phyloP scores from a whole-genome alignment of 805 yeast species.

The Ogataea siamensis region DNA sequence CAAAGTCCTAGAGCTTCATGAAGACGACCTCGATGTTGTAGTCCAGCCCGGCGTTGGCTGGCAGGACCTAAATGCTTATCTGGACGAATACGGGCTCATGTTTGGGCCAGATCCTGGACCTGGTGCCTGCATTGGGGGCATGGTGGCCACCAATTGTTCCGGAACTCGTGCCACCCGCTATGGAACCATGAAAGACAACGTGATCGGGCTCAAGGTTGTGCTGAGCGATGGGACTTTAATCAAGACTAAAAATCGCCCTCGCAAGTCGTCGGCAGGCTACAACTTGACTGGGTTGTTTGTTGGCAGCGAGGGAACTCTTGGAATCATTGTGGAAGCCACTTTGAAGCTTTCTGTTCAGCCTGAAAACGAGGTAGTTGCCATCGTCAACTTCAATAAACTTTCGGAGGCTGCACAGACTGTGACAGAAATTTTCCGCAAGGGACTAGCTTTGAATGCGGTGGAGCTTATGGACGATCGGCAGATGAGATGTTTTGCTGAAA shows the following conservation, averaged over 20 bases:
- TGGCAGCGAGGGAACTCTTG: slow-evolving; percentile 77
- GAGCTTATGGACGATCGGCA: slow-evolving; percentile 69
- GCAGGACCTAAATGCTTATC: slow-evolving; percentile 61
- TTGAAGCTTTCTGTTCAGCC: slow-evolving; percentile 67
- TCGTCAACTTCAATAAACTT: slow-evolving; percentile 63
- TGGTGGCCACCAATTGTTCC: slow-evolving; percentile 74
- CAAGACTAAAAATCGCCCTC: slow-evolving; percentile 71
- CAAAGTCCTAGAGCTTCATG: slow-evolving; percentile 52
- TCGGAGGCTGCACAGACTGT: slow-evolving; percentile 70
- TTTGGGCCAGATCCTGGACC: slow-evolving; percentile 83
- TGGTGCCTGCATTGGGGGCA: slow-evolving; percentile 78
- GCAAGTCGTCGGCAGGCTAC: slow-evolving; percentile 79
- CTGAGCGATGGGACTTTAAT: slow-evolving; percentile 77
- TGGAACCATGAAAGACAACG: slow-evolving; percentile 79
- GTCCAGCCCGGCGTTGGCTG: slow-evolving; percentile 82
- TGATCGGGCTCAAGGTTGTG: slow-evolving; percentile 66
- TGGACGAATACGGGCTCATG: slow-evolving; percentile 48
- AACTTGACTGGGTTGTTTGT: slow-evolving; percentile 68
- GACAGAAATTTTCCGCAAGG: slow-evolving; percentile 55
- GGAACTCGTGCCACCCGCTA: slow-evolving; percentile 78
- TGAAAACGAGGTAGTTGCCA: slow-evolving; percentile 59
- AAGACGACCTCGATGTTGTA: slow-evolving; percentile 64
- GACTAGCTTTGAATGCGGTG: slow-evolving; percentile 67
- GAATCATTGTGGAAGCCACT: slow-evolving; percentile 73
- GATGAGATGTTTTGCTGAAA: slow-evolving; percentile 61